phyloP scores from a whole-genome alignment of 106 monocot genomes.

The Phalaenopsis equestris region DNA sequence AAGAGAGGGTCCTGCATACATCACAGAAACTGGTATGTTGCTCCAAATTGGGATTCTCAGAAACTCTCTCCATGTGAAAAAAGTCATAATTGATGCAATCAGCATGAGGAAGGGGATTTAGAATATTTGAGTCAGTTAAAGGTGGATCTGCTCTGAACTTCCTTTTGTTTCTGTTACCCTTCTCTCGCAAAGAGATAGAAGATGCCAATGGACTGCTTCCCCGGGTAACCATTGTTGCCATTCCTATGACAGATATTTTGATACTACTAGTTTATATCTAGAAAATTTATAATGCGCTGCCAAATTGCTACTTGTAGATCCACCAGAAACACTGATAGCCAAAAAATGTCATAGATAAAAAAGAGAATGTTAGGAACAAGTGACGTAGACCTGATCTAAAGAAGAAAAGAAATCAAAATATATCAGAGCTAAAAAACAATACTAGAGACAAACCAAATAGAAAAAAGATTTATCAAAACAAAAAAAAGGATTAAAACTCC shows the following conservation, averaged over 20 bases:
- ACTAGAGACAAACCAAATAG: background rate
- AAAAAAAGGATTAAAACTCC: background rate
- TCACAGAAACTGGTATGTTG: slow-evolving; percentile 35
- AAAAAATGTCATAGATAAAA: background rate
- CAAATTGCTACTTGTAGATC: background rate
- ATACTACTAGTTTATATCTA: background rate
- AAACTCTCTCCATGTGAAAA: slow-evolving; percentile 24
- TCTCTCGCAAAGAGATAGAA: slow-evolving; percentile 48
- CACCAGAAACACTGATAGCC: background rate
- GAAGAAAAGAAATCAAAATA: slow-evolving; percentile 1
- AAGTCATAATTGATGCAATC: slow-evolving; percentile 37
- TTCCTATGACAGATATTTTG: slow-evolving; percentile 13
- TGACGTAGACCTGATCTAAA: background rate
- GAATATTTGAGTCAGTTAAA: slow-evolving; percentile 21
- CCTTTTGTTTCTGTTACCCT: slow-evolving; percentile 68
- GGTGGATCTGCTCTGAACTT: slow-evolving; percentile 82
- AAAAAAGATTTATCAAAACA: background rate
- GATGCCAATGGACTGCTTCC: slow-evolving; percentile 29
- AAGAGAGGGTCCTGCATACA: slow-evolving; percentile 23
- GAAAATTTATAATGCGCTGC: background rate
- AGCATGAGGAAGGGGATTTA: slow-evolving; percentile 9
- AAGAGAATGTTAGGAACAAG: background rate
- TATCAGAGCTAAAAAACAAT: background rate
- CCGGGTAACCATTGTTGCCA: slow-evolving; percentile 51
- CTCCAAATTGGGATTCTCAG: slow-evolving; percentile 24